Evolutionary conservation across 2,329 filamentous ascomycete genomes (phyloP), one percentile per base, ranked within the genome.

Genomic region (Penicillium rolfsii): DNA sequence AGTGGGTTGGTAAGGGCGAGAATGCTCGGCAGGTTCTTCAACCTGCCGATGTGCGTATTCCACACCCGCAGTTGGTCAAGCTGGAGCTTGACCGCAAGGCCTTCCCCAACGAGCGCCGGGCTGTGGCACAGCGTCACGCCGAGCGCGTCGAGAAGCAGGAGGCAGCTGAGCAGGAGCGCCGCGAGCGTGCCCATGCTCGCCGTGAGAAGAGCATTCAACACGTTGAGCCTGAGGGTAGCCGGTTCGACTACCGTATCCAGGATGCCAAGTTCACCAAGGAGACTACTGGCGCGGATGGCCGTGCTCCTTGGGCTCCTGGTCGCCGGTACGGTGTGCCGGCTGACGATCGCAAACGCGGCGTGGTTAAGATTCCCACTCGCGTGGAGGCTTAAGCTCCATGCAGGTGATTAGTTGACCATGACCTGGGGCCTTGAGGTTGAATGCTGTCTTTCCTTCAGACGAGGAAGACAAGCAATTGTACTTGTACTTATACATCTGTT

Each of bases 31-130:
- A 83, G 56, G 80, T 82, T 1, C 80, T 89, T 12, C 83, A 87
- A 43, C 84, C 87, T 1, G 85, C 86, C 8, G 87, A 89, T 65
- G 80, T 83, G 55, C 84, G 87, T 54, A 88, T 89, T 49, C 85
- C 87, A 1, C 86, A 88, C 68, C 85, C 86, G 1, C 84, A 88
- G 61, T 75, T 89, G 38, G 77, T 86, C 46, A 74, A 80, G 12
- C 71, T 80, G 30, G 80, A 84, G 59, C 78, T 79, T 57, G 81
- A 84, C 65, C 73, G 74, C 46, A 57, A 75, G 16, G 70, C 74
- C 48, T 72, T 74, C 14, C 65, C 79, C 4, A 61, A 69, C 7
- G 77, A 80, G 50, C 67, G 71, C 12, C 62, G 63, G 0, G 68
- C 78, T 30, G 70, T 72, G 9, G 65, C 67, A 14, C 63, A 71